Conservation (phyloP, 352 stramenopile genomes). For the Phytophthora melonis region DNA sequence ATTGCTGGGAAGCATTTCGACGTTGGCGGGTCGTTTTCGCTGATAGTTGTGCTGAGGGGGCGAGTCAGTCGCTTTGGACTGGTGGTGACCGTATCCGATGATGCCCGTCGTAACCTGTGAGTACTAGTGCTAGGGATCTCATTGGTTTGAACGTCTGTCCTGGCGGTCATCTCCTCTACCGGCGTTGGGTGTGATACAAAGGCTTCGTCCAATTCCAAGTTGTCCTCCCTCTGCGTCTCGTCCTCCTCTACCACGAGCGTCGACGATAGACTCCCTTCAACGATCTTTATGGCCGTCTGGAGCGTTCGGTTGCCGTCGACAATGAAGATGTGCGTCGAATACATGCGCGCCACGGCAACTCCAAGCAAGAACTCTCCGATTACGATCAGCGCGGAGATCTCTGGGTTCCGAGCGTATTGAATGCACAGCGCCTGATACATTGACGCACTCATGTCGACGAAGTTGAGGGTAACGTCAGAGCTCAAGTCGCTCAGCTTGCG, state of each 20-base stretch:
- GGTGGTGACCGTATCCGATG: slow-evolving; percentile 4
- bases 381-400: slow-evolving; percentile 31
- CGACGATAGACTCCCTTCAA: slow-evolving; percentile 30
- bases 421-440: slow-evolving; percentile 48
- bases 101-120: slow-evolving; percentile 2
- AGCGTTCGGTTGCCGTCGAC: slow-evolving; percentile 34
- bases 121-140: not conserved
- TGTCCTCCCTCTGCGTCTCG: slow-evolving; percentile 10
- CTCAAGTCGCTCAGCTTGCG: slow-evolving; percentile 47
- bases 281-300: slow-evolving; percentile 42
- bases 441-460: slow-evolving; percentile 46
- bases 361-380: slow-evolving; percentile 33
- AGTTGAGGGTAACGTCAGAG: slow-evolving; percentile 56
- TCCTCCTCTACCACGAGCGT: slow-evolving; percentile 15
- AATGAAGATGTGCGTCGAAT: slow-evolving; percentile 41
- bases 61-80: not conserved
- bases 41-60: not conserved
- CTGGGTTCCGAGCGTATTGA: slow-evolving; percentile 20
- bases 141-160: not conserved
- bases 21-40: not conserved
- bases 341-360: slow-evolving; percentile 35
- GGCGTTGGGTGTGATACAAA: not conserved
- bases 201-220: not conserved
- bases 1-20: slow-evolving; percentile 1
- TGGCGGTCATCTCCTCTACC: not conserved